Conservation (phyloP, 208 protist genomes). For the Acanthamoeba divionensis region DNA sequence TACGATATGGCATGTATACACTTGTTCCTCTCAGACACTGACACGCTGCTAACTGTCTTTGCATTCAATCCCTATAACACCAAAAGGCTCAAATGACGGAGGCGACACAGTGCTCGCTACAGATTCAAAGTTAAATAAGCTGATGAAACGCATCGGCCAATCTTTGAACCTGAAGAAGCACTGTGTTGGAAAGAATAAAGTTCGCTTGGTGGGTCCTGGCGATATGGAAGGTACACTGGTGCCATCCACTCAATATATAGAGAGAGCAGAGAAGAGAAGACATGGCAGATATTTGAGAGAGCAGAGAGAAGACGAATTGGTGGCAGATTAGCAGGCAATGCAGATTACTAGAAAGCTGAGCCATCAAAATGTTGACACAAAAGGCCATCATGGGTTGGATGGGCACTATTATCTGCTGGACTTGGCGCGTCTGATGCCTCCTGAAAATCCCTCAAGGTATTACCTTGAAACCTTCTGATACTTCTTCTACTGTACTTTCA, state of each 20-base stretch:
- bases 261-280: no score
- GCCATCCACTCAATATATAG: no score
- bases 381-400: no score
- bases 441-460: background rate
- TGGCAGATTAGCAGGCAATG: no score
- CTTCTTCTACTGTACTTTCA: background rate
- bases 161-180: constrained; percentile 44
- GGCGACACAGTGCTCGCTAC: constrained; percentile 12
- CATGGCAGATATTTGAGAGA: no score
- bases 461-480: background rate
- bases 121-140: background rate
- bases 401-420: no score
- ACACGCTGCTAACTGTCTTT: no score
- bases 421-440: constrained; percentile 29
- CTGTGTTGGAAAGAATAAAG: background rate
- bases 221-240: constrained; percentile 42
- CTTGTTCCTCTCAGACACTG: background rate
- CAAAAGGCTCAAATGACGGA: background rate
- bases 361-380: no score
- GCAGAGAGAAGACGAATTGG: no score
- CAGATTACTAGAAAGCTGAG: no score
- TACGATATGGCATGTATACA: background rate
- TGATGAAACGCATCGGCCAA: background rate
- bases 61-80: background rate
- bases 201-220: background rate